Conservation (phyloP, 2,329 filamentous ascomycete species). For the Bimuria novae-zelandiae region DNA sequence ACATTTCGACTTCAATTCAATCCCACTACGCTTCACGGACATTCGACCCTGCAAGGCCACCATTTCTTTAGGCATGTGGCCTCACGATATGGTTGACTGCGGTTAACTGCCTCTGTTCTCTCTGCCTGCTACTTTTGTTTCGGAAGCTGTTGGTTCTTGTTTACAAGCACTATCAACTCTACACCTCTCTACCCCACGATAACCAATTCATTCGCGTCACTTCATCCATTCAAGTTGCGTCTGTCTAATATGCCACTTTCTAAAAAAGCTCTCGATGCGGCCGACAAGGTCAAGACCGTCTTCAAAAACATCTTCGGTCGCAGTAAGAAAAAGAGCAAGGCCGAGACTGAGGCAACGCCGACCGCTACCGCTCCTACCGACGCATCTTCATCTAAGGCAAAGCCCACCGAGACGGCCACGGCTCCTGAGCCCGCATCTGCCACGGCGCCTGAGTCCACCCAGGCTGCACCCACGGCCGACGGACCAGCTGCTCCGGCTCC, state of each 20-base stretch:
- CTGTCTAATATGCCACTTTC: conserved; percentile 16
- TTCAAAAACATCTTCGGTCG: conserved; percentile 44
- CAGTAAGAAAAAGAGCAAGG: conserved; percentile 39
- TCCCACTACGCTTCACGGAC: background rate
- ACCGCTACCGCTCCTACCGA: conserved; percentile 29
- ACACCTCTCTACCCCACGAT: background rate
- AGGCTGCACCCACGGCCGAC: conserved; percentile 13
- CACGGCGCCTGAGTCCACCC: conserved; percentile 27
- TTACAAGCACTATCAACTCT: background rate
- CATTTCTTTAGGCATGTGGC: background rate
- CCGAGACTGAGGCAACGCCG: conserved; percentile 29
- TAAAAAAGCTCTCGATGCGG: conserved; percentile 40
- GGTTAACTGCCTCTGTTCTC: background rate
- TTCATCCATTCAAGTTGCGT: background rate
- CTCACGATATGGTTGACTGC: background rate
- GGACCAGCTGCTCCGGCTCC: conserved; percentile 21
- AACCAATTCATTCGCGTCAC: background rate
- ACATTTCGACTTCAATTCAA: conserved; percentile 4
- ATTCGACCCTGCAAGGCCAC: background rate
- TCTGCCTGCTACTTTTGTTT: background rate
- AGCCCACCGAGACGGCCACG: conserved; percentile 40
- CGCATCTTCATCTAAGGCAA: conserved; percentile 16
- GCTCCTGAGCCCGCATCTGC: conserved; percentile 38
- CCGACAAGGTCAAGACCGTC: conserved; percentile 44
- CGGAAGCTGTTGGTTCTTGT: background rate